Evolutionary conservation across 495 filamentous ascomycete species (phyloP), one percentile per base, ranked within the genome.

Genomic region (Cercophora scortea): DNA sequence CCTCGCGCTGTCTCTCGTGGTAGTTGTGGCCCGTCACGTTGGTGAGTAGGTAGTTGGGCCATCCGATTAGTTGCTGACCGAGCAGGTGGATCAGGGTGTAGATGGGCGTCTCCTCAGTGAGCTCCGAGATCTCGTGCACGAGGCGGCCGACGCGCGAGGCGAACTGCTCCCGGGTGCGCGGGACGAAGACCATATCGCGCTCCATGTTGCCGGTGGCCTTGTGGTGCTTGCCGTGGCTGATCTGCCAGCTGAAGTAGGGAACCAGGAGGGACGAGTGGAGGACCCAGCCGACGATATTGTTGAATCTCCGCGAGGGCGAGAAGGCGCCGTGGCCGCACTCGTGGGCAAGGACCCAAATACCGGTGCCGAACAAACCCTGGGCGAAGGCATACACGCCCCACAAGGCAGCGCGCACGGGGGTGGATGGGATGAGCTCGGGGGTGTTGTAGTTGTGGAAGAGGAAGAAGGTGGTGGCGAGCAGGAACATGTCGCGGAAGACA

Each of bases 111-210:
- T 98, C 93, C 82, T 98, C 93, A 57, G 84, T 82, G 49, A 96
- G 77, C 72, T 98, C 93, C 43, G 78, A 66, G 47, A 98, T 69
- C 66, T 96, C 88, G 65, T 95, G 86, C 48, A 79, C 71, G 50
- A 88, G 56, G 54, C 74, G 77, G 60, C 88, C 88, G 52, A 89
- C 56, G 42, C 82, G 82, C 46, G 75, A 79, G 34, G 88, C 87
- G 59, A 85, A 87, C 65, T 84, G 67, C 45, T 89, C 79, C 36
- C 90, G 82, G 52, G 88, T 90, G 75, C 86, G 88, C 36, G 93
- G 93, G 3, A 95, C 77, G 73, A 96, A 96, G 53, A 96, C 93
- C 90, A 96, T 96, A 71, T 98, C 93, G 59, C 90, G 88, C 67
- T 92, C 89, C 60, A 98, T 76, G 79, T 98, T 80, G 54, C 90